Percentiles rank a stretch among this genome's conserved stretches.
Conservation (phyloP, 2,329 filamentous ascomycete species). For the Hyphodiscus sp. region DNA sequence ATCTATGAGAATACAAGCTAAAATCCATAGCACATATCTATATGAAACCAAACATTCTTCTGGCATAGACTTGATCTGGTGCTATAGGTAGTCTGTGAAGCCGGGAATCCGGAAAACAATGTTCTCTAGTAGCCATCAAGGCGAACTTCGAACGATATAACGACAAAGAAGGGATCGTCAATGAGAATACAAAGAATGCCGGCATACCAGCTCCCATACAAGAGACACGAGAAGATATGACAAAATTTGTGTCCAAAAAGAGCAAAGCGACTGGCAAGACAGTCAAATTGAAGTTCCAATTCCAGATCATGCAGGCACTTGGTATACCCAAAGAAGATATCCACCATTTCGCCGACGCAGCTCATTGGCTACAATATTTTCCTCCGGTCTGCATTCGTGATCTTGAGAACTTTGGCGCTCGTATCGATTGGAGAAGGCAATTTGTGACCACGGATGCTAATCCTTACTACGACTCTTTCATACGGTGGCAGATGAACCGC, state of each 20-base stretch:
- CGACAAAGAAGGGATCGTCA: too few relatives aligned
- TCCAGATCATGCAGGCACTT: conserved; percentile 87
- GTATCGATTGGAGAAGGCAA: conserved; percentile 88
- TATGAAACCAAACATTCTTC: too few relatives aligned
- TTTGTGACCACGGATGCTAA: conserved; percentile 96
- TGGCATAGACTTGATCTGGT: too few relatives aligned
- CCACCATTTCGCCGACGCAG: conserved; percentile 85
- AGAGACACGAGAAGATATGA: conserved; percentile 80
- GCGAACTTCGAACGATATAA: too few relatives aligned
- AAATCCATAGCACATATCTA: too few relatives aligned
- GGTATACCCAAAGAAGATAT: conserved; percentile 86
- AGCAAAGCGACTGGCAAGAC: conserved; percentile 87
- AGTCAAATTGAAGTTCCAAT: conserved; percentile 91
- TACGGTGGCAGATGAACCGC: conserved; percentile 95
- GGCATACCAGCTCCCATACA: too few relatives aligned
- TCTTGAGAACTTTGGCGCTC: conserved; percentile 73
- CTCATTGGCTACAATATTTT: conserved; percentile 88
- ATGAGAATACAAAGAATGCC: too few relatives aligned
- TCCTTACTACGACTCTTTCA: conserved; percentile 92
- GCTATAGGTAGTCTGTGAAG: too few relatives aligned
- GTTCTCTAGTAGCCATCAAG: too few relatives aligned
- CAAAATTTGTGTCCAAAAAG: conserved; percentile 90
- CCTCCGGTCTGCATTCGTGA: conserved; percentile 72
- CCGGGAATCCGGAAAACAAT: too few relatives aligned
- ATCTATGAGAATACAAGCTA: too few relatives aligned